Percentiles rank a stretch among this genome's conserved stretches.
These are phyloP conservation scores for Hemisphaericaspora xylofermentans DNA, from an alignment of 1,139 yeast genomes.

Conservation along the genomic window DNA sequence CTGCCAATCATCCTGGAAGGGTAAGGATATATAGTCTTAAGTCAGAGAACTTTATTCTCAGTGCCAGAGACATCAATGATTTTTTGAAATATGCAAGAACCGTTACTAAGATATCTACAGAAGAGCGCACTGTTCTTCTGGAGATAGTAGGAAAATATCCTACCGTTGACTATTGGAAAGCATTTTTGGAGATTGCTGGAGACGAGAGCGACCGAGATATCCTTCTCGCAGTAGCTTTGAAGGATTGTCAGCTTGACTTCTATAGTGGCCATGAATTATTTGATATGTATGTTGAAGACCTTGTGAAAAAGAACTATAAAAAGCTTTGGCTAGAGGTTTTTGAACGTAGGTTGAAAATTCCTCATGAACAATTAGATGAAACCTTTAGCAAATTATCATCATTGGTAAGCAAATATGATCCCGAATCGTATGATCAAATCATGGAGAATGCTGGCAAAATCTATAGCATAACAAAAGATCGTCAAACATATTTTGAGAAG, in stretches of 20 bases:
- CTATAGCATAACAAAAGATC: slow-evolving; percentile 27
- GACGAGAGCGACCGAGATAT: neutral
- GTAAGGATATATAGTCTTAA: neutral
- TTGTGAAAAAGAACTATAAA: slow-evolving; percentile 11
- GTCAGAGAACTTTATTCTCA: neutral
- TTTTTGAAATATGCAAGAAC: neutral
- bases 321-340: slow-evolving; percentile 26
- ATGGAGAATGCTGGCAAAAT: slow-evolving; percentile 41
- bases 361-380: slow-evolving; percentile 42
- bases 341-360: slow-evolving; percentile 36
- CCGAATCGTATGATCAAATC: slow-evolving; percentile 34
- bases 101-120: neutral
- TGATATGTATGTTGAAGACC: slow-evolving; percentile 8
- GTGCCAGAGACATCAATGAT: neutral
- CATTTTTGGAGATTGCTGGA: neutral
- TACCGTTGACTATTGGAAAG: neutral
- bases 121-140: neutral
- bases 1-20: neutral
- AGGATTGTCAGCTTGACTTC: neutral
- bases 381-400: slow-evolving; percentile 45
- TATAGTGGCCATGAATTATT: neutral
- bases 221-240: neutral
- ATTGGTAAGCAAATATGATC: slow-evolving; percentile 34
- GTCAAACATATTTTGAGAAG: slow-evolving; percentile 27
- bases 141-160: neutral